phyloP scores from a whole-genome alignment of 495 filamentous ascomycete genomes.

The Trichoderma parareesei region DNA sequence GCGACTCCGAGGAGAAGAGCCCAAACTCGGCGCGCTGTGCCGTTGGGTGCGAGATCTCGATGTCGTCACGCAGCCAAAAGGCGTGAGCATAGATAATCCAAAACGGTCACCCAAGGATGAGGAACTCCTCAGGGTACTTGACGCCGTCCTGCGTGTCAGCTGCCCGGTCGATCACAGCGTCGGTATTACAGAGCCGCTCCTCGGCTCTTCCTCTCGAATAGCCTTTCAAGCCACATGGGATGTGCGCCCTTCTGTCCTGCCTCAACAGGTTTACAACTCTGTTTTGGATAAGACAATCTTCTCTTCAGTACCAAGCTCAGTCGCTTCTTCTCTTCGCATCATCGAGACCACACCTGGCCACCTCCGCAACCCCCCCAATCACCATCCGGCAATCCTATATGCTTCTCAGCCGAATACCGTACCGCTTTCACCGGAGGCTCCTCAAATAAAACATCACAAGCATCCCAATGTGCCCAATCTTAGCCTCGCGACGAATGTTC shows the following conservation, averaged over 20 bases:
- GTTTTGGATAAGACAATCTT: conserved; percentile 31
- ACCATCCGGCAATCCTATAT: conserved; percentile 37
- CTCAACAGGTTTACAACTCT: conserved; percentile 24
- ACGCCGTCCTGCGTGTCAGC: conserved; percentile 33
- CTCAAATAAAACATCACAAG: conserved; percentile 23
- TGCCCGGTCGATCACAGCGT: conserved; percentile 29
- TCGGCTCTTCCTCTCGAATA: conserved; percentile 20
- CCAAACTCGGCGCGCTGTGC: conserved; percentile 39
- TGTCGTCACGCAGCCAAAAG: conserved; percentile 27
- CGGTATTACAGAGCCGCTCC: not conserved
- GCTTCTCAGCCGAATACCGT: conserved; percentile 30
- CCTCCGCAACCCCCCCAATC: conserved; percentile 40
- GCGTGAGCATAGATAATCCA: not conserved
- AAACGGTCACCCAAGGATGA: conserved; percentile 18
- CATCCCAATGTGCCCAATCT: conserved; percentile 36
- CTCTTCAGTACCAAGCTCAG: conserved; percentile 13
- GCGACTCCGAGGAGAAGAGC: conserved; percentile 31
- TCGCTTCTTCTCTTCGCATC: conserved; percentile 23
- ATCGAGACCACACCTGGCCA: conserved; percentile 36
- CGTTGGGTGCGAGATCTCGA: conserved; percentile 44
- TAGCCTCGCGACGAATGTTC: conserved; percentile 29
- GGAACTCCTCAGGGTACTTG: conserved; percentile 31
- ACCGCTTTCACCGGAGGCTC: conserved; percentile 21
- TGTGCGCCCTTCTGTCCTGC: conserved; percentile 16
- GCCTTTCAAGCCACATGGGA: conserved; percentile 29